These are phyloP conservation scores for Daldinia caldariorum DNA, from an alignment of 495 filamentous ascomycete genomes.

Conservation along the genomic window DNA sequence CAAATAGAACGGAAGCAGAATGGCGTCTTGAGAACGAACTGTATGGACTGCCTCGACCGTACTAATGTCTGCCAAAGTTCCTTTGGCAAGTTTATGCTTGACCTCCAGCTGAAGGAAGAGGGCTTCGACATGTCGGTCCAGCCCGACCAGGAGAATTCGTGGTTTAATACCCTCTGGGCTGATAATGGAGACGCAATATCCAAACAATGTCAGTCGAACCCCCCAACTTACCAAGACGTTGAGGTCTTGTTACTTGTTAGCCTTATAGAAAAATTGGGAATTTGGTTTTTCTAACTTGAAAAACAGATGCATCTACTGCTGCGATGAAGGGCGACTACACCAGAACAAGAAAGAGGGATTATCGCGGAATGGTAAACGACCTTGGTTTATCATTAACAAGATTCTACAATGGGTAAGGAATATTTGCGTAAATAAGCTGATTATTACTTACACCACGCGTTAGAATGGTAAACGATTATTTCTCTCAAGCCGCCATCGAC, in stretches of 20 bases:
- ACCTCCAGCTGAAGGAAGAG: conserved; percentile 77
- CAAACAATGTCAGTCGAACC: conserved; percentile 60
- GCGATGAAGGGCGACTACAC: conserved; percentile 97
- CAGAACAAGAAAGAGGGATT: conserved; percentile 86
- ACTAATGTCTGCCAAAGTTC: conserved; percentile 95
- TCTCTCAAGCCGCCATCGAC: conserved; percentile 93
- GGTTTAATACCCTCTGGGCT: conserved; percentile 96
- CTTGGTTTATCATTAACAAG: conserved; percentile 85
- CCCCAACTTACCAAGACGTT: not conserved
- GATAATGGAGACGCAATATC: conserved; percentile 88
- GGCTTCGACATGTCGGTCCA: conserved; percentile 75
- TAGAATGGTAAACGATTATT: conserved; percentile 96
- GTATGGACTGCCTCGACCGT: conserved; percentile 96
- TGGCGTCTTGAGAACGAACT: conserved; percentile 88
- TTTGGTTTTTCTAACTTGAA: conserved; percentile 41
- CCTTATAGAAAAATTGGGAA: conserved; percentile 44
- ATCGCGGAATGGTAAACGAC: conserved; percentile 92
- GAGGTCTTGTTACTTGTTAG: not conserved
- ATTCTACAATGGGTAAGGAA: conserved; percentile 66
- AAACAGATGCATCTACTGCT: conserved; percentile 79
- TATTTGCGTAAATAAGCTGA: not conserved
- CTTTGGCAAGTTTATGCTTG: conserved; percentile 78
- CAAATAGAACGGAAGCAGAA: conserved; percentile 64
- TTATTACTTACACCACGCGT: conserved; percentile 53
- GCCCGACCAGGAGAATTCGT: conserved; percentile 75